These are phyloP conservation scores for Barbarea vulgaris DNA, from an alignment of 345 rosid species.

Conservation along the genomic window DNA sequence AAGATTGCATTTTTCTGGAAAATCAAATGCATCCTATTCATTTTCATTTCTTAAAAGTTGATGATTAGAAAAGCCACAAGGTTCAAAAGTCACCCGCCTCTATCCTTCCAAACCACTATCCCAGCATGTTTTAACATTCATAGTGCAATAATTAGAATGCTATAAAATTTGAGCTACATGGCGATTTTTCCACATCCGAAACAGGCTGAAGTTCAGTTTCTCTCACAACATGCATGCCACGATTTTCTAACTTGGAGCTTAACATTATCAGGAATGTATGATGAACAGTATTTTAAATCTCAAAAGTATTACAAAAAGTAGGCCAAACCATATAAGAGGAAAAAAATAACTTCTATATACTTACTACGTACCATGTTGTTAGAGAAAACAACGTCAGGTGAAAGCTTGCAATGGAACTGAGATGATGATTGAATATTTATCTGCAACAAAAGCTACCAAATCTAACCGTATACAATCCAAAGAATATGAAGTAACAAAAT, in stretches of 20 bases:
- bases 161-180: constrained; percentile 6
- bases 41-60: constrained; percentile 5
- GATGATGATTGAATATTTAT: constrained; percentile 47
- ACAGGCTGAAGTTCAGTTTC: not conserved
- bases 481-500: not conserved
- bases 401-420: constrained; percentile 80
- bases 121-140: constrained; percentile 11
- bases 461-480: constrained; percentile 13
- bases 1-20: constrained; percentile 3
- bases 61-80: constrained; percentile 13
- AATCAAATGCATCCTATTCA: not conserved
- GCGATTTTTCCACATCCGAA: constrained; percentile 6
- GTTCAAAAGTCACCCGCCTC: constrained; percentile 4
- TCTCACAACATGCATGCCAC: constrained; percentile 15
- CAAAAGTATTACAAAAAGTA: constrained; percentile 6
- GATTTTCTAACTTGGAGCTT: not conserved
- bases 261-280: not conserved
- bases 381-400: constrained; percentile 60
- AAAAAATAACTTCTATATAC: not conserved
- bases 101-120: constrained; percentile 7
- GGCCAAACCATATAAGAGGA: not conserved
- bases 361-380: constrained; percentile 65
- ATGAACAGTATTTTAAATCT: not conserved
- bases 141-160: constrained; percentile 17
- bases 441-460: constrained; percentile 52